Base-by-base conservation (phyloP, 2,329 filamentous ascomycete species). In the Colletotrichum nymphaeae region DNA sequence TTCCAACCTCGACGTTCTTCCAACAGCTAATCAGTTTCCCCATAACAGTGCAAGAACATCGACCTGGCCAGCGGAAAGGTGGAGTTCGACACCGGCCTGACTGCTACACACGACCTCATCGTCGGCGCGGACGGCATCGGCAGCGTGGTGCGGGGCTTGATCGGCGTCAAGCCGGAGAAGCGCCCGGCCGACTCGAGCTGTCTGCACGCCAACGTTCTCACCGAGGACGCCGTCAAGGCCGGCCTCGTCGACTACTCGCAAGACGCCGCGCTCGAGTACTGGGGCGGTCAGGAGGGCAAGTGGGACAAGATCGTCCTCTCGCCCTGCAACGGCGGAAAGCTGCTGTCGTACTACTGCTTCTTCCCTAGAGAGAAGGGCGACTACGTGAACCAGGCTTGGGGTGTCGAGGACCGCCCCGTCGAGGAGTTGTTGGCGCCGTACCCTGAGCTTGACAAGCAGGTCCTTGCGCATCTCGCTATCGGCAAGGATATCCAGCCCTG, bases 301-400 rank as follows among this genome's bases (percentile, higher is more conserved):
- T 90, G 85, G 85, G 89, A 93, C 80, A 94, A 93, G 85, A 93
- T 94, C 71, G 92, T 93, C 5, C 83, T 93, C 2, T 93, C 91
- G 0, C 91, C 92, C 5, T 93, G 92, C 82, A 92, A 93, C 77
- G 88, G 88, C 26, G 91, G 91, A 66, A 88, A 88, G 73, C 82
- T 93, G 3, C 84, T 93, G 3, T 92, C 90, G 0, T 93, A 92
- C 82, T 93, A 93, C 82, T 93, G 91, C 82, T 93, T 93, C 84
- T 93, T 92, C 81, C 88, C 91, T 0, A 85, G 88, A 1, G 85
- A 87, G 6, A 84, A 86, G 72, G 89, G 89, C 7, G 90, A 93
- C 78, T 93, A 90, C 78, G 84, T 86, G 3, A 88, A 83, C 56
- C 90, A 93, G 66, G 86, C 85, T 11, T 93, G 91, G 91, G 89